Percentiles rank a stretch among this genome's conserved stretches.
Conservation (phyloP, 345 rosid species). For the Nasturtium officinale region DNA sequence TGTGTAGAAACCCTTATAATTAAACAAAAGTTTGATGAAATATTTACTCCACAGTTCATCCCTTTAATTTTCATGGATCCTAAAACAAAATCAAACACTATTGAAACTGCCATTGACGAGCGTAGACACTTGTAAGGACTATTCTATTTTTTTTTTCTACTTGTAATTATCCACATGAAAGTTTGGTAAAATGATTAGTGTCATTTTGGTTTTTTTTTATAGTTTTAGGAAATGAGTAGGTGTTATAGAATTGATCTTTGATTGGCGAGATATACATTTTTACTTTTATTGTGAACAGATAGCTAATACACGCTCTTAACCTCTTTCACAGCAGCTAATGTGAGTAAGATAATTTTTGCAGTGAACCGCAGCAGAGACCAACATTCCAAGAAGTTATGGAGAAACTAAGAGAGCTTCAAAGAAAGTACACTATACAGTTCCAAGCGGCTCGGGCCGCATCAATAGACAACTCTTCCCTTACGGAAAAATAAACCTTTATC, state of each 20-base stretch:
- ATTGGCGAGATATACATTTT: not conserved
- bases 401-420: conserved; percentile 77
- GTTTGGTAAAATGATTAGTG: not conserved
- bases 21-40: not conserved
- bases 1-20: not conserved
- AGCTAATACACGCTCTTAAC: conserved; percentile 18
- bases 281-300: not conserved
- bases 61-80: not conserved
- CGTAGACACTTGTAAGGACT: not conserved
- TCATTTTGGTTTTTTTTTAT: not conserved
- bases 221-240: not conserved
- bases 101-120: not conserved
- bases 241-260: not conserved
- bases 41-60: not conserved
- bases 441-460: conserved; percentile 70
- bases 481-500: conserved; percentile 44
- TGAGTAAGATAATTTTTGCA: conserved; percentile 40
- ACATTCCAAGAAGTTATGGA: conserved; percentile 84
- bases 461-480: conserved; percentile 52
- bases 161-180: not conserved
- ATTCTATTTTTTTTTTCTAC: not conserved
- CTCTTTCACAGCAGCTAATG: conserved; percentile 17
- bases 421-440: conserved; percentile 60
- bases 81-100: not conserved
- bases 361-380: conserved; percentile 81